Evolutionary conservation across 768 basidiomycete species (phyloP).

Genomic region (Hygrophorus pudorinus): DNA sequence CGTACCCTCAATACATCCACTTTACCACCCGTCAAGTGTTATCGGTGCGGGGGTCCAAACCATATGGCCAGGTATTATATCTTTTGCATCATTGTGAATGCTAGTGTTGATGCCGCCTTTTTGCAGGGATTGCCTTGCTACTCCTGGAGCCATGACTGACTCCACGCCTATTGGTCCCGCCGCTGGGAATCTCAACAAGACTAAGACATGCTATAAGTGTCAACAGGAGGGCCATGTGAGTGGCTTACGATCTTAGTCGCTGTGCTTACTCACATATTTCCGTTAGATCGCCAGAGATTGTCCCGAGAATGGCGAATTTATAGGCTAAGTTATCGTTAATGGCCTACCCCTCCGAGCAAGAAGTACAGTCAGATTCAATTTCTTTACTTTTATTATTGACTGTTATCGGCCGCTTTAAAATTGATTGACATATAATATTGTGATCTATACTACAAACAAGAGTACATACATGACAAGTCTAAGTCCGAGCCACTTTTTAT

Average conservation of each 20-base stretch:
- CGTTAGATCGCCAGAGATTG: slow-evolving; percentile 57
- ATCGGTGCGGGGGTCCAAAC: slow-evolving; percentile 83
- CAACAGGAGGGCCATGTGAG: slow-evolving; percentile 82
- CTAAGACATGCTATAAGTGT: slow-evolving; percentile 83
- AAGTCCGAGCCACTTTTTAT: no score
- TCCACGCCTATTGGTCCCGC: slow-evolving; percentile 33
- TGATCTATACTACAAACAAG: neutral
- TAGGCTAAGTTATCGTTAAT: neutral
- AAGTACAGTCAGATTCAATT: neutral
- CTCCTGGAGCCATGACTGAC: slow-evolving; percentile 46
- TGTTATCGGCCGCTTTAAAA: neutral
- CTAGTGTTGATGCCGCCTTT: slow-evolving; percentile 1
- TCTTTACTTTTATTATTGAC: neutral
- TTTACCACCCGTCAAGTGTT: slow-evolving; percentile 79
- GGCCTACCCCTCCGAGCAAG: neutral
- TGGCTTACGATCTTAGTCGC: slow-evolving; percentile 7
- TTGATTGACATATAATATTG: neutral
- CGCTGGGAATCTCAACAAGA: slow-evolving; percentile 39
- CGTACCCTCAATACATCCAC: slow-evolving; percentile 67
- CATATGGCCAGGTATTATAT: slow-evolving; percentile 63
- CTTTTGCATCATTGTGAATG: slow-evolving; percentile 4
- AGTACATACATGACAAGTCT: neutral
- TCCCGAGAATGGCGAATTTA: slow-evolving; percentile 34
- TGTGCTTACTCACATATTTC: slow-evolving; percentile 6
- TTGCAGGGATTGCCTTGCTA: slow-evolving; percentile 71